Evolutionary conservation across 768 basidiomycete genomes (phyloP).

Genomic region (Tulasnella calospora): DNA sequence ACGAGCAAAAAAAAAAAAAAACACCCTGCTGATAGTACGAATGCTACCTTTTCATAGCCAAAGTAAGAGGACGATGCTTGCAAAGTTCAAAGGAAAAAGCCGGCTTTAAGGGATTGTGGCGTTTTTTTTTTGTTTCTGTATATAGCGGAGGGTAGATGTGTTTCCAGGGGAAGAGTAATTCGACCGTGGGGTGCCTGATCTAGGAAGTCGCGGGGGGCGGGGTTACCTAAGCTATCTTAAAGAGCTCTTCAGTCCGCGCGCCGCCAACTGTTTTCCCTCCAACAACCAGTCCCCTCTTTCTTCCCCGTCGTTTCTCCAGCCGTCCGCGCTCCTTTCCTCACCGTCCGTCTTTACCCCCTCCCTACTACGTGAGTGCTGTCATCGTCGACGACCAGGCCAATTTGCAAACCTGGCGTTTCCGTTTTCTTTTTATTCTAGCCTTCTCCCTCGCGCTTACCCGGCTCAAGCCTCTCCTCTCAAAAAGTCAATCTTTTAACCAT

Average conservation of each 20-base stretch:
- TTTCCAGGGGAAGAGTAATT: slow-evolving; percentile 6
- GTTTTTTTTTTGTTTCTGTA: background rate
- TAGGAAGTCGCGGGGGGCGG: background rate
- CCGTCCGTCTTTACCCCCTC: background rate
- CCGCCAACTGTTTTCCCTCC: background rate
- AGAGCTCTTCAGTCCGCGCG: background rate
- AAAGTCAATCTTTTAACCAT: slow-evolving; percentile 44
- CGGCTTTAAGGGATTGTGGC: slow-evolving; percentile 14
- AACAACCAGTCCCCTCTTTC: slow-evolving; percentile 7
- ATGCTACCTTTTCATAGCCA: slow-evolving; percentile 19
- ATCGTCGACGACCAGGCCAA: background rate
- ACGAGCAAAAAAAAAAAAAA: background rate
- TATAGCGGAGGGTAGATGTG: background rate
- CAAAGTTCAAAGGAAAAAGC: slow-evolving; percentile 29
- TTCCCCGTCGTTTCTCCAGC: slow-evolving; percentile 9
- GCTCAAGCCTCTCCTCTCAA: slow-evolving; percentile 35
- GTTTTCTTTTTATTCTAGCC: slow-evolving; percentile 30
- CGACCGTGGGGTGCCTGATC: background rate
- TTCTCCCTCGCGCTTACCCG: slow-evolving; percentile 30
- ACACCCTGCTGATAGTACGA: background rate
- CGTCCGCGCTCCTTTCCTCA: background rate
- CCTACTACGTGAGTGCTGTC: background rate
- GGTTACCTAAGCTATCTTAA: background rate
- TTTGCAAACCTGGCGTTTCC: background rate
- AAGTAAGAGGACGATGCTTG: slow-evolving; percentile 31